phyloP scores from a whole-genome alignment of 768 basidiomycete genomes.

The Hypholoma fasciculare region DNA sequence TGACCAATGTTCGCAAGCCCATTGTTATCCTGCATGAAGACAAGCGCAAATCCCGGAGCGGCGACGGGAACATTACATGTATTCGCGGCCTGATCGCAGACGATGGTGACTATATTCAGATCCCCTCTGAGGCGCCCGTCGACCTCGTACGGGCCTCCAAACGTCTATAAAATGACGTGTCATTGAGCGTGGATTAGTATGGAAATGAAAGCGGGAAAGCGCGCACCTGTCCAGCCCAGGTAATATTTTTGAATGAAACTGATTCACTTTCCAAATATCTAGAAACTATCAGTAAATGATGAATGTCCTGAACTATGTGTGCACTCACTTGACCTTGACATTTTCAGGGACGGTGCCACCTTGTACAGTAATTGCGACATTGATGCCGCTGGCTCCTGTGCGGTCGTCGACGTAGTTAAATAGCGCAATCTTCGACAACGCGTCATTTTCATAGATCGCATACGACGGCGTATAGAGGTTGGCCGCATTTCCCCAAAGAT shows the following conservation, averaged over 20 bases:
- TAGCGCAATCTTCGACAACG: slow-evolving; percentile 58
- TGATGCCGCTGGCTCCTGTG: slow-evolving; percentile 55
- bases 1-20: slow-evolving; percentile 32
- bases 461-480: slow-evolving; percentile 67
- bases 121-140: slow-evolving; percentile 64
- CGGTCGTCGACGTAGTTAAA: slow-evolving; percentile 73
- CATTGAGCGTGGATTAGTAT: too few relatives aligned
- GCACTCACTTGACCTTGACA: slow-evolving; percentile 56
- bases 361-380: slow-evolving; percentile 46
- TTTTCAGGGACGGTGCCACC: slow-evolving; percentile 39
- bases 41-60: slow-evolving; percentile 69
- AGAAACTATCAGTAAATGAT: slow-evolving; percentile 39
- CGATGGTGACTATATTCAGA: slow-evolving; percentile 49
- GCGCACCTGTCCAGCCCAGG: slow-evolving; percentile 52
- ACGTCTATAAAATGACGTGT: slow-evolving; percentile 33
- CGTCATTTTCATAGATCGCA: slow-evolving; percentile 72
- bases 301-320: slow-evolving; percentile 37
- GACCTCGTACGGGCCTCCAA: slow-evolving; percentile 56
- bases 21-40: slow-evolving; percentile 56
- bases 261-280: slow-evolving; percentile 32
- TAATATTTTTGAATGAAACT: slow-evolving; percentile 13
- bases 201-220: not conserved
- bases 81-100: slow-evolving; percentile 42
- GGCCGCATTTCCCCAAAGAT: slow-evolving; percentile 52
- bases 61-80: slow-evolving; percentile 62